phyloP scores from a whole-genome alignment of 1,284 basidiomycete genomes.

The Exobasidium rhododendri region DNA sequence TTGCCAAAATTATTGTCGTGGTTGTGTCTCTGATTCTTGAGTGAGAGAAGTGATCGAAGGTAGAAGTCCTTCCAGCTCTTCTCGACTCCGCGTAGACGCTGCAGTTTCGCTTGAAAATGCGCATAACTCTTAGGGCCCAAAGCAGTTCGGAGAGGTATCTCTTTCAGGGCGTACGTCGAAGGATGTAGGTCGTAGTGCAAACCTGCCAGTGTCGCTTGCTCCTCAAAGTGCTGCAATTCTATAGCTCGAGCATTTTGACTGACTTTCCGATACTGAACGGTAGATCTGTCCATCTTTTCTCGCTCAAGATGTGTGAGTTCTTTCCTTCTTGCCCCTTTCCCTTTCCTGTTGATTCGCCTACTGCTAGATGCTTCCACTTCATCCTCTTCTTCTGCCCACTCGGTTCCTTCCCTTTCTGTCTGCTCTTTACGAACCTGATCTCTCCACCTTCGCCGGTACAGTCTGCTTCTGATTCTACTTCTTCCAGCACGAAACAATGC shows the following conservation, averaged over 20 bases:
- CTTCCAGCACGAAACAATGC: not conserved
- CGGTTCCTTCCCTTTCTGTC: not conserved
- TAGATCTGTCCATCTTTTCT: not conserved
- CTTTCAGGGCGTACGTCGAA: not conserved
- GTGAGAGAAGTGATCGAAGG: too few species aligned
- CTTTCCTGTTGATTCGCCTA: too few species aligned
- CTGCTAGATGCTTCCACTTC: too few species aligned
- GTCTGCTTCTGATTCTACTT: not conserved
- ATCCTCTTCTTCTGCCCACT: too few species aligned
- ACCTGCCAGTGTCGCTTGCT: not conserved
- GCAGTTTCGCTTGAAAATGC: not conserved
- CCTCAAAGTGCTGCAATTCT: not conserved
- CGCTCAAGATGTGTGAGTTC: not conserved
- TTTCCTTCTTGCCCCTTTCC: not conserved
- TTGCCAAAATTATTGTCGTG: too few species aligned
- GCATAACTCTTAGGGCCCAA: not conserved
- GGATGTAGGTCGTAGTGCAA: not conserved
- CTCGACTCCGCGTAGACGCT: not conserved
- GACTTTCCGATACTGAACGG: not conserved
- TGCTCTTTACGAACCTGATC: not conserved
- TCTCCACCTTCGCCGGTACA: not conserved
- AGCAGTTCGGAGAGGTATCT: not conserved
- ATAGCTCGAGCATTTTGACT: not conserved
- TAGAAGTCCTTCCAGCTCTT: too few species aligned
- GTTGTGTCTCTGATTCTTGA: too few species aligned